These are phyloP conservation scores for Epithele typhae DNA, from an alignment of 768 basidiomycete genomes.

Conservation along the genomic window DNA sequence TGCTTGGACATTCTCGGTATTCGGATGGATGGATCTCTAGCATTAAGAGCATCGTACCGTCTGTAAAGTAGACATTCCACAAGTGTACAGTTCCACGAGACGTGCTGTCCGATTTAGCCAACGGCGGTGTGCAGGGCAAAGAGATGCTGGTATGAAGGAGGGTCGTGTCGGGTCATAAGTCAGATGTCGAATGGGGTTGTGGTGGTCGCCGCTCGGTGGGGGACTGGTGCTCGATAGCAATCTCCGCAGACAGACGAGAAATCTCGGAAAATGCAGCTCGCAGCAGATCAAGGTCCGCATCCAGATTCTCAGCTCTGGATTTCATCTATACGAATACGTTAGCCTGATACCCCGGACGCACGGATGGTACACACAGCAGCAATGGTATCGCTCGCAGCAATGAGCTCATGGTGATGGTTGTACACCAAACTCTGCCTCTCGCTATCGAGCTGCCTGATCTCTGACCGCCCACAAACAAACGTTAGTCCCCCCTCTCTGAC, in stretches of 20 bases:
- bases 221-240: constrained; percentile 4
- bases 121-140: too few relatives aligned
- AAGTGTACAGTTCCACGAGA: too few relatives aligned
- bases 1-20: too few relatives aligned
- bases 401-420: constrained; percentile 93
- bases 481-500: not conserved
- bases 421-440: constrained; percentile 91
- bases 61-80: too few relatives aligned
- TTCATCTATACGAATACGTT: constrained; percentile 61
- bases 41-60: too few relatives aligned
- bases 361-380: constrained; percentile 54
- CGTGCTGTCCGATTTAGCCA: too few relatives aligned
- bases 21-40: too few relatives aligned
- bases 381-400: constrained; percentile 91
- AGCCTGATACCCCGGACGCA: too few relatives aligned
- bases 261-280: constrained; percentile 83
- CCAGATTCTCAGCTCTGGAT: constrained; percentile 77
- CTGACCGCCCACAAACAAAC: constrained; percentile 31
- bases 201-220: not conserved
- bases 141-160: not conserved
- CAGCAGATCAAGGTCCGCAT: constrained; percentile 78
- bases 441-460: constrained; percentile 83
- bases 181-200: not conserved
- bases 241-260: constrained; percentile 59
- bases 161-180: not conserved